Evolutionary conservation across 1,139 yeast species (phyloP), one percentile per base, ranked within the genome.

Genomic region (Kurtzmaniella quercitrusa): DNA sequence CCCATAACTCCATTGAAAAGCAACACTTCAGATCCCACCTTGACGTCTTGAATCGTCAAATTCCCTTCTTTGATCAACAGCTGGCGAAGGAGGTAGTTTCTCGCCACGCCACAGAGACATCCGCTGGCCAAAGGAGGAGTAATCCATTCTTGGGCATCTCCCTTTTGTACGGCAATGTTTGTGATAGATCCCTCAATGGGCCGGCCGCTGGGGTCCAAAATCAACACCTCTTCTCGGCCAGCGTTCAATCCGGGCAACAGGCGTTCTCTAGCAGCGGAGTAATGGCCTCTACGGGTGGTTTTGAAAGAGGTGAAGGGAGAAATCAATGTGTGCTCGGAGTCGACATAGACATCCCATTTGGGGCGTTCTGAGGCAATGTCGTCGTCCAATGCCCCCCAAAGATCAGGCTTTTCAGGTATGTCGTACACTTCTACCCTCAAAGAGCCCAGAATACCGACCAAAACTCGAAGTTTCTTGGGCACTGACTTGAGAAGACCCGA

Each of bases 231-330:
- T 45, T 81, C 77, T 19, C 54, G 56, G 0, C 67, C 65, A 0
- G 73, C 67, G 3, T 56, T 55, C 12, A 48, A 44, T 5, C 71
- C 70, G 2, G 76, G 72, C 17, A 67, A 52, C n/a, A 62, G 48
- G 43, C 85, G 65, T 1, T 60, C 60, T 46, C 98, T 68, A 0
- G 96, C 85, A 2, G 59, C 69, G 38, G 68, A 73, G 59, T 91
- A 91, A 41, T 73, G 79, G 2, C 68, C 68, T 49, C 98, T 70
- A 29, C 71, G 66, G 0, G 97, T 88, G 0, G 98, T 93, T 59
- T 93, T 93, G 67, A 91, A 86, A 2, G 95, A 84, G 0, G 96
- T 89, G 60, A 85, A 88, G 2, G 91, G 88, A 0, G 94, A 80
- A 0, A 80, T 74, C 43, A 75, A 56, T 0, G 79, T 73, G 3